Percentiles rank a stretch among this genome's conserved stretches.
Conservation (phyloP, 352 stramenopile species). For the Globisporangium middletonii region DNA sequence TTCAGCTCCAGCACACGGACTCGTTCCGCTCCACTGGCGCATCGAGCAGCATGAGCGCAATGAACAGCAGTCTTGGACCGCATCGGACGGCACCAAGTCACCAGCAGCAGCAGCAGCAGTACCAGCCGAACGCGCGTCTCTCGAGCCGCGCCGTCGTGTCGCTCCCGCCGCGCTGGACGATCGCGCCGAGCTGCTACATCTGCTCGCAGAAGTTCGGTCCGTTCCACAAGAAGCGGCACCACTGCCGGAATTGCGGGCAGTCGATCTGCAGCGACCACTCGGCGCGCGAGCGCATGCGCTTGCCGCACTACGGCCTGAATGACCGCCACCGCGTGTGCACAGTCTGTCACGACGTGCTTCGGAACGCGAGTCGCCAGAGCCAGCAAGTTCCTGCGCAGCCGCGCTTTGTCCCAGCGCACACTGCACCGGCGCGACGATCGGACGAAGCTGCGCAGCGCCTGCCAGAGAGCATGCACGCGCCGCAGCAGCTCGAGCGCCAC, state of each 20-base stretch:
- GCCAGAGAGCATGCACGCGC: slow-evolving; percentile 2
- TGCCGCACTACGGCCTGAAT: slow-evolving; percentile 76
- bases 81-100: background rate
- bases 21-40: slow-evolving; percentile 25
- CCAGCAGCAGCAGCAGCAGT: slow-evolving; percentile 10
- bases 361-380: slow-evolving; percentile 37
- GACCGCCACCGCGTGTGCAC: slow-evolving; percentile 80
- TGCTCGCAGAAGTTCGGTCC: slow-evolving; percentile 73
- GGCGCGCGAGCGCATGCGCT: slow-evolving; percentile 68
- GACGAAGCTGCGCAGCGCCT: slow-evolving; percentile 32
- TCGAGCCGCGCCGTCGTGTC: slow-evolving; percentile 39
- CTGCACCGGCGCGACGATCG: slow-evolving; percentile 30
- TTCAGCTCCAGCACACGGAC: slow-evolving; percentile 18
- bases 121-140: slow-evolving; percentile 32
- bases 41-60: slow-evolving; percentile 9
- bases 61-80: background rate
- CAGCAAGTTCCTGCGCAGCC: slow-evolving; percentile 14
- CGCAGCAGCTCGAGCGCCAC: slow-evolving; percentile 55
- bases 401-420: slow-evolving; percentile 6
- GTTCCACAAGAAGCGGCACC: slow-evolving; percentile 80
- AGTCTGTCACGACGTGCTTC: slow-evolving; percentile 71
- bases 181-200: slow-evolving; percentile 78
- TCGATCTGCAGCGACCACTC: slow-evolving; percentile 85
- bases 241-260: slow-evolving; percentile 85
- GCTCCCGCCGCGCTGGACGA: slow-evolving; percentile 79